These are phyloP conservation scores for Mariannaea sp. DNA, from an alignment of 2,329 filamentous ascomycete species.

Conservation along the genomic window DNA sequence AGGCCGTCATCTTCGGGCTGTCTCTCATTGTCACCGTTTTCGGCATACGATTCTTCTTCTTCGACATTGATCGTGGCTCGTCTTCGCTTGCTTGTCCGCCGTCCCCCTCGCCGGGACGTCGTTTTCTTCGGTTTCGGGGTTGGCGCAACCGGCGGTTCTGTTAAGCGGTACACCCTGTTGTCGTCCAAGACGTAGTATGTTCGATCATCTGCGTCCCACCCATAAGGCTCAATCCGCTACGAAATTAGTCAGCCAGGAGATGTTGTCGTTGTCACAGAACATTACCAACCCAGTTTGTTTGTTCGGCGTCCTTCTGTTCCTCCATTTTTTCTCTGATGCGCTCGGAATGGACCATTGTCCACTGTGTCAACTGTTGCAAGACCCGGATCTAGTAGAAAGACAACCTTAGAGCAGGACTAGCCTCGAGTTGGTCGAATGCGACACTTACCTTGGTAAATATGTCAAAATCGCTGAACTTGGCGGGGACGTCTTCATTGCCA, in stretches of 20 bases:
- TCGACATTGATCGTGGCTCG: slow-evolving; percentile 53
- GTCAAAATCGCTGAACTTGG: slow-evolving; percentile 80
- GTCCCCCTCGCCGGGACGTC: slow-evolving; percentile 54
- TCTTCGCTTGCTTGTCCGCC: slow-evolving; percentile 73
- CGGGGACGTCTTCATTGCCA: slow-evolving; percentile 73
- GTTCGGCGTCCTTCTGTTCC: slow-evolving; percentile 79
- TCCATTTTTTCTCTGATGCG: slow-evolving; percentile 85
- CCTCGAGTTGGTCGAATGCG: background rate
- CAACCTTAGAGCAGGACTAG: background rate
- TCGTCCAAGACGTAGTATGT: slow-evolving; percentile 92
- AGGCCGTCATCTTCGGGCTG: slow-evolving; percentile 64
- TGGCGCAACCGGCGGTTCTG: slow-evolving; percentile 70
- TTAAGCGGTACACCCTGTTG: slow-evolving; percentile 86
- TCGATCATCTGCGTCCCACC: slow-evolving; percentile 87
- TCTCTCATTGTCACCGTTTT: slow-evolving; percentile 38
- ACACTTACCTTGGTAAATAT: slow-evolving; percentile 74
- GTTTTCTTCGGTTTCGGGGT: slow-evolving; percentile 70
- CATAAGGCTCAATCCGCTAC: slow-evolving; percentile 77
- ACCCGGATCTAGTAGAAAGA: slow-evolving; percentile 63
- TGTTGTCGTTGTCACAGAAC: slow-evolving; percentile 38
- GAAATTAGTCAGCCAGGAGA: slow-evolving; percentile 22
- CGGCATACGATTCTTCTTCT: slow-evolving; percentile 43
- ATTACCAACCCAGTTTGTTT: slow-evolving; percentile 76
- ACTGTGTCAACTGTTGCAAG: slow-evolving; percentile 85
- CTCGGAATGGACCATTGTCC: slow-evolving; percentile 87